Conservation (phyloP, 2,329 filamentous ascomycete species). For the Pseudogymnoascus sp. region DNA sequence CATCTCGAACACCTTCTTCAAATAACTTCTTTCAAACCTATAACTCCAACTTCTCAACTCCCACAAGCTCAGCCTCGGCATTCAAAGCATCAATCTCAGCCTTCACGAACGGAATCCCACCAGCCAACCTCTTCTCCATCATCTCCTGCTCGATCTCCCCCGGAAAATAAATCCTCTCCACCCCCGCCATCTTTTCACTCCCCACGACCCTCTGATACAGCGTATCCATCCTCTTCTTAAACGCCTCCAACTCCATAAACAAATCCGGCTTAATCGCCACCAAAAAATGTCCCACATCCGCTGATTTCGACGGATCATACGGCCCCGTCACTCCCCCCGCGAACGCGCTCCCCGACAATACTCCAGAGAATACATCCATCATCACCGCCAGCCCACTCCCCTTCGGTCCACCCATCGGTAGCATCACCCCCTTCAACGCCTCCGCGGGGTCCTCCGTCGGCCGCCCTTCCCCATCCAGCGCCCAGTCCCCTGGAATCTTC, state of each 20-base stretch:
- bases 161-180: constrained; percentile 52
- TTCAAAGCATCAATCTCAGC: constrained; percentile 49
- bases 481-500: constrained; percentile 66
- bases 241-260: constrained; percentile 63
- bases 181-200: constrained; percentile 44
- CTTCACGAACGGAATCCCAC: constrained; percentile 50
- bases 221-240: constrained; percentile 51
- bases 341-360: constrained; percentile 68
- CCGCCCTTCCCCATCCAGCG: constrained; percentile 60
- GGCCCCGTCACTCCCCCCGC: constrained; percentile 69
- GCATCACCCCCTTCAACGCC: constrained; percentile 70
- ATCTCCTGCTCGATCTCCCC: constrained; percentile 53
- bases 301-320: constrained; percentile 60
- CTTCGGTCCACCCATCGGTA: constrained; percentile 80
- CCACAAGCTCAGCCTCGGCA: constrained; percentile 40
- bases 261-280: constrained; percentile 66
- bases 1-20: neutral
- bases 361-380: constrained; percentile 85
- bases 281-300: constrained; percentile 68
- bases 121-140: constrained; percentile 41
- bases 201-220: constrained; percentile 46
- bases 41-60: constrained; percentile 19
- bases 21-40: neutral
- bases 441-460: constrained; percentile 62
- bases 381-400: constrained; percentile 69